Conservation (phyloP, 805 yeast species). For the Candida manassasensis region DNA sequence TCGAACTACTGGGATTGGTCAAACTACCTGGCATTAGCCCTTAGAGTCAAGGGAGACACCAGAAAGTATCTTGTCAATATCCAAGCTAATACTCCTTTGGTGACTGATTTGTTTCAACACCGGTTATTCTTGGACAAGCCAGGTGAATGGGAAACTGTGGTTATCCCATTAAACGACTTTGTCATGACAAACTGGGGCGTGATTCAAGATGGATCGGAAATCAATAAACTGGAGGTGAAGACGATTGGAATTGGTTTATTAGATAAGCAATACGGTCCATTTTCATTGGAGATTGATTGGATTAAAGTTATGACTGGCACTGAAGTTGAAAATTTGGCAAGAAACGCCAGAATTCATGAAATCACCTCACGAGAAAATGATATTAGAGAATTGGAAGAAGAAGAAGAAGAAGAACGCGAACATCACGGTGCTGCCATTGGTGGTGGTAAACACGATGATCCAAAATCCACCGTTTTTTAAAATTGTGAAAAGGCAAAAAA, state of each 20-base stretch:
- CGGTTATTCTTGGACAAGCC: constrained; percentile 66
- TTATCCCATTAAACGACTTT: constrained; percentile 71
- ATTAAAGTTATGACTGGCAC: constrained; percentile 62
- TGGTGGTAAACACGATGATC: constrained; percentile 24
- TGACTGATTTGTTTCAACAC: constrained; percentile 80
- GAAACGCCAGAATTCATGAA: constrained; percentile 21
- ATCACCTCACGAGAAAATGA: constrained; percentile 6
- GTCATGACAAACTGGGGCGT: constrained; percentile 82
- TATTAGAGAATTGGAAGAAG: constrained; percentile 3
- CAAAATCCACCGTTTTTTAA: constrained; percentile 31
- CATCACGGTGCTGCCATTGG: constrained; percentile 26
- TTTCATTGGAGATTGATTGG: constrained; percentile 63
- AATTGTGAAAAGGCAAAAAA: no score
- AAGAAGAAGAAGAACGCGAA: constrained; percentile 7
- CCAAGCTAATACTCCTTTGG: constrained; percentile 74
- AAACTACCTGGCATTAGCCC: constrained; percentile 53
- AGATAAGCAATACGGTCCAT: constrained; percentile 77
- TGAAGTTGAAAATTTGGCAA: constrained; percentile 40
- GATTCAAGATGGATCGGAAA: constrained; percentile 43
- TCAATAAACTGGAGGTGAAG: constrained; percentile 61
- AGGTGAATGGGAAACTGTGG: constrained; percentile 80
- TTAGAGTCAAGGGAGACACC: constrained; percentile 69
- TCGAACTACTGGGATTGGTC: constrained; percentile 66
- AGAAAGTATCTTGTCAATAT: constrained; percentile 75
- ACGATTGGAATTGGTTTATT: constrained; percentile 75